Evolutionary conservation across 208 protist genomes (phyloP).

Genomic region (Trypanosoma congolense): DNA sequence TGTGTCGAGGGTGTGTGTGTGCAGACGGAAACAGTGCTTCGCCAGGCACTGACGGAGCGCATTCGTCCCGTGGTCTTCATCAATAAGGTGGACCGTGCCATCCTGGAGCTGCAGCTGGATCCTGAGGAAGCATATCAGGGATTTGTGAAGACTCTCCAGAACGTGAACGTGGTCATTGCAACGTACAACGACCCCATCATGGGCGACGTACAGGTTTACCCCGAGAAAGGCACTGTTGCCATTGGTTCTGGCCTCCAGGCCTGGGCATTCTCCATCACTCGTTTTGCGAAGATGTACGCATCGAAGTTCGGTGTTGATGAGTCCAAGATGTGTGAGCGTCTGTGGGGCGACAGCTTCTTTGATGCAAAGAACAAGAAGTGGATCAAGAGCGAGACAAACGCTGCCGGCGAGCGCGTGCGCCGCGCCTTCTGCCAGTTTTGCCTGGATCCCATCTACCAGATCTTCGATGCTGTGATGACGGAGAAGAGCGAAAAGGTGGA

Average conservation of each 20-base stretch:
- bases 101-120: slow-evolving; percentile 90
- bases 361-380: slow-evolving; percentile 86
- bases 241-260: slow-evolving; percentile 99
- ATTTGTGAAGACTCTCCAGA: slow-evolving; percentile 74
- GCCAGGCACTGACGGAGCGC: slow-evolving; percentile 92
- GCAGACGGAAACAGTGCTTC: slow-evolving; percentile 99
- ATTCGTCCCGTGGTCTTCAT: slow-evolving; percentile 98
- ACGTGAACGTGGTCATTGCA: slow-evolving; percentile 91
- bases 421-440: slow-evolving; percentile 96
- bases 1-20: slow-evolving; percentile 99
- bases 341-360: slow-evolving; percentile 99
- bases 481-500: slow-evolving; percentile 91
- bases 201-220: slow-evolving; percentile 84
- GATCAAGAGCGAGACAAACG: slow-evolving; percentile 66
- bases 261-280: slow-evolving; percentile 98
- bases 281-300: slow-evolving; percentile 74
- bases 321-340: slow-evolving; percentile 80
- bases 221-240: slow-evolving; percentile 93
- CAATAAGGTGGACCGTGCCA: slow-evolving; percentile 97
- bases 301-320: slow-evolving; percentile 93
- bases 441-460: slow-evolving; percentile 96
- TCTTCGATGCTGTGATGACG: slow-evolving; percentile 95
- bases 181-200: slow-evolving; percentile 95
- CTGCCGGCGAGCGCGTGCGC: slow-evolving; percentile 56
- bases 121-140: slow-evolving; percentile 84